These are phyloP conservation scores for Leavenworthia alabamica DNA, from an alignment of 345 rosid genomes.

Conservation along the genomic window DNA sequence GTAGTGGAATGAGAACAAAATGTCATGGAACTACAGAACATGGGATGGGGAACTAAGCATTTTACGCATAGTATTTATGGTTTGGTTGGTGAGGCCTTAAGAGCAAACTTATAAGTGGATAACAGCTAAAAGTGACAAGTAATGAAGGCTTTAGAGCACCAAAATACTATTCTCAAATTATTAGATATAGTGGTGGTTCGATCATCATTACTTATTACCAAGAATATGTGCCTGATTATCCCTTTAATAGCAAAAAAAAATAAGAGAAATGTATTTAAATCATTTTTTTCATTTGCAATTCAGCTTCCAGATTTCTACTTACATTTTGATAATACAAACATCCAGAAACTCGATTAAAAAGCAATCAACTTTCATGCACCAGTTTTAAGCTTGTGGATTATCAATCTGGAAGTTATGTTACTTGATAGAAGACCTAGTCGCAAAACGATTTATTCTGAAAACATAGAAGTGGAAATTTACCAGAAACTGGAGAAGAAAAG, in stretches of 20 bases:
- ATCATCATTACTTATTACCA: background rate
- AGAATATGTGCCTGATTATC: background rate
- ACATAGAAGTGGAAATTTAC: slow-evolving; percentile 32
- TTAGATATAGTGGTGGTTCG: background rate
- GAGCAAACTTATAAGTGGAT: background rate
- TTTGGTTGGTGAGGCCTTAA: background rate
- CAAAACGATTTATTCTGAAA: background rate
- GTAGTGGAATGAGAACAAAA: background rate
- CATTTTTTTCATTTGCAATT: background rate
- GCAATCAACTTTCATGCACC: slow-evolving; percentile 1
- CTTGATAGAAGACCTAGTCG: slow-evolving; percentile 1
- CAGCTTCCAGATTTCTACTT: background rate
- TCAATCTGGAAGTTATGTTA: no score
- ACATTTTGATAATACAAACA: background rate
- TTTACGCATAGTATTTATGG: background rate
- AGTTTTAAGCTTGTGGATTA: background rate
- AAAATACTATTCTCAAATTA: background rate
- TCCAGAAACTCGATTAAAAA: background rate
- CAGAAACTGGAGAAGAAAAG: slow-evolving; percentile 87
- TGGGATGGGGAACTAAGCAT: background rate
- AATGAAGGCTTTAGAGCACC: background rate
- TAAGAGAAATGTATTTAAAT: no score
- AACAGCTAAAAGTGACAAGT: background rate
- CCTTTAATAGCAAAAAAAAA: background rate
- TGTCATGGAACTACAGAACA: background rate